A percentile compares a stretch with the other conserved stretches of the same genome.
Conservation (phyloP, 768 basidiomycete genomes). For the Lactarius indigo region DNA sequence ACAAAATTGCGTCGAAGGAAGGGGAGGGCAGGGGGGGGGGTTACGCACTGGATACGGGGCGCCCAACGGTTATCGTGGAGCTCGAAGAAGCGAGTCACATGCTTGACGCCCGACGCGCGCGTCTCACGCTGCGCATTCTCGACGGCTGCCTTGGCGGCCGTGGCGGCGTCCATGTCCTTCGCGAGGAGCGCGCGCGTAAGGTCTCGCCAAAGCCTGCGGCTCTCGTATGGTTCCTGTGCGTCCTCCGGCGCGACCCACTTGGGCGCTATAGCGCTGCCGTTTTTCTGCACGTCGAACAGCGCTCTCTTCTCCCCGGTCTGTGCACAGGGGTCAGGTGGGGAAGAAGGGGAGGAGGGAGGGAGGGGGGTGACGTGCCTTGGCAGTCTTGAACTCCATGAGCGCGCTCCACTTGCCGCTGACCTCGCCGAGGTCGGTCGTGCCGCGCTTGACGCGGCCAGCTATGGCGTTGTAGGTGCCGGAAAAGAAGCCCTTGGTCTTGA, state of each 20-base stretch:
- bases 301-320: conserved; percentile 69
- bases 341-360: not conserved
- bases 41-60: conserved; percentile 67
- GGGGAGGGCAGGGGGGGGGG: conserved; percentile 21
- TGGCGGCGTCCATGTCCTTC: conserved; percentile 94
- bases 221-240: conserved; percentile 89
- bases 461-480: conserved; percentile 95
- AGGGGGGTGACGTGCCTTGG: conserved; percentile 45
- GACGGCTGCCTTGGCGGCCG: conserved; percentile 81
- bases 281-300: conserved; percentile 79
- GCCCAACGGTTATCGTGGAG: conserved; percentile 74
- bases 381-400: conserved; percentile 77
- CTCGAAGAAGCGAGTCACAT: conserved; percentile 81
- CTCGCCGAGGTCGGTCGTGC: conserved; percentile 71
- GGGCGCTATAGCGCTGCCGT: conserved; percentile 68
- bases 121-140: conserved; percentile 90
- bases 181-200: conserved; percentile 80
- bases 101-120: conserved; percentile 60
- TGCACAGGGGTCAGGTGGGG: not conserved
- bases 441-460: conserved; percentile 69
- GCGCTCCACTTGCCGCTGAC: conserved; percentile 89
- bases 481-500: conserved; percentile 99
- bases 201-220: conserved; percentile 67
- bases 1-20: too few species aligned
- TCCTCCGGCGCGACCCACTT: conserved; percentile 84